Evolutionary conservation across 208 protist species (phyloP).

Genomic region (Tritrichomonas foetus): DNA sequence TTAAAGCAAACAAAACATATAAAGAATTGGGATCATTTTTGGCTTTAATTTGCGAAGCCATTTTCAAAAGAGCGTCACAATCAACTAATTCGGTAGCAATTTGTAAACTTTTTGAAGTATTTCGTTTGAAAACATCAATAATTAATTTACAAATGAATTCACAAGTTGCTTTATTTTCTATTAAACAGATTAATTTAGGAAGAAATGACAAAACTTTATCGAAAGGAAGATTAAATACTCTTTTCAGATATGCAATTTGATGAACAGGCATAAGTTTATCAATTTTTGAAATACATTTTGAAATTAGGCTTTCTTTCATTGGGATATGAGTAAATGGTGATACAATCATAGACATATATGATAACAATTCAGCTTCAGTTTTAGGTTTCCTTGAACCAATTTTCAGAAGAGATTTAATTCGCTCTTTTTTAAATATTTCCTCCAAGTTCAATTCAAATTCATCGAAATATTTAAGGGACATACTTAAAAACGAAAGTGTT

Average conservation of each 20-base stretch:
- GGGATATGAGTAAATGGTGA: conserved; percentile 24
- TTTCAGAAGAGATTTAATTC: not conserved
- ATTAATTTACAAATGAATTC: too few species aligned
- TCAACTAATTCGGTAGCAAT: too few species aligned
- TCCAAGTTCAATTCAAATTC: not conserved
- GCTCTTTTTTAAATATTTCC: not conserved
- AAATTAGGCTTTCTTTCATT: not conserved
- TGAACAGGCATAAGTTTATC: not conserved
- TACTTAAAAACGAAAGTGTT: not conserved
- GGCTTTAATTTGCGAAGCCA: too few species aligned
- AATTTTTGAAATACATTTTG: not conserved
- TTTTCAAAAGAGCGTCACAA: too few species aligned
- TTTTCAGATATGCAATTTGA: not conserved
- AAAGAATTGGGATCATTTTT: too few species aligned
- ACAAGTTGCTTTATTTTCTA: too few species aligned
- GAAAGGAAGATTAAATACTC: not conserved
- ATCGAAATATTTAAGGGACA: not conserved
- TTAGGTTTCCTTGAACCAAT: not conserved
- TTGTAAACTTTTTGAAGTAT: too few species aligned
- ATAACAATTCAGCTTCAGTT: not conserved
- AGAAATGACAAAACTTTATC: not conserved
- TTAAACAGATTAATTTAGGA: not conserved
- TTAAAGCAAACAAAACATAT: too few species aligned
- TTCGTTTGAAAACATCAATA: too few species aligned
- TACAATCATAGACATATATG: not conserved